These are phyloP conservation scores for Populus tremula DNA, from an alignment of 345 rosid species.

Conservation along the genomic window DNA sequence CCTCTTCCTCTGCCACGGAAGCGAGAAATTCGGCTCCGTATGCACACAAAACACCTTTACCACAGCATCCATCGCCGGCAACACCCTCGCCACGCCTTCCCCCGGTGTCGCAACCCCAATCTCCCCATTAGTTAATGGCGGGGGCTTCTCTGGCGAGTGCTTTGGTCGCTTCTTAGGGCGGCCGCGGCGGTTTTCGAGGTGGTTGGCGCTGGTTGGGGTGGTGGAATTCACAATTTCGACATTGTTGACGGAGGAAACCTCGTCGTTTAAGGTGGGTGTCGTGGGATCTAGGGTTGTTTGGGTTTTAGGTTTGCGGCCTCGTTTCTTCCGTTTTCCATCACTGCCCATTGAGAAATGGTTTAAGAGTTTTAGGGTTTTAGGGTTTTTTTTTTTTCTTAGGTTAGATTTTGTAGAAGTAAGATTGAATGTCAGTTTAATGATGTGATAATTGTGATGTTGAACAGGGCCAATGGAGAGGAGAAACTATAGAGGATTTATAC, in stretches of 20 bases:
- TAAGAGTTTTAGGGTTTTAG: not conserved
- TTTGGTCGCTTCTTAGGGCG: constrained; percentile 43
- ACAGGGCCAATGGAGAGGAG: not conserved
- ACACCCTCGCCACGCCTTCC: constrained; percentile 65
- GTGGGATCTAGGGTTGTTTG: constrained; percentile 34
- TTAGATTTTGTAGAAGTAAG: not conserved
- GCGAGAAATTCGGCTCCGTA: constrained; percentile 89
- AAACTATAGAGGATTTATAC: not conserved
- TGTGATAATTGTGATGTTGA: not conserved
- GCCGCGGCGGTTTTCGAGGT: constrained; percentile 28
- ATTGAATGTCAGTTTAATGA: not conserved
- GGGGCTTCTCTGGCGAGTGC: constrained; percentile 23
- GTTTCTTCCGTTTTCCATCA: constrained; percentile 31
- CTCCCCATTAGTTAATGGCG: constrained; percentile 11
- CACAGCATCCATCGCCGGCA: constrained; percentile 91
- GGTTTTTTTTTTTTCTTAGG: not conserved
- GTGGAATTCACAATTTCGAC: constrained; percentile 31
- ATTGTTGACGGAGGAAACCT: constrained; percentile 34
- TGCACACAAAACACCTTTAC: constrained; percentile 94
- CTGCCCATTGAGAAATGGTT: not conserved
- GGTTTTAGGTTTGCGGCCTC: constrained; percentile 50
- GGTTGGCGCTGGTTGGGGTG: constrained; percentile 4
- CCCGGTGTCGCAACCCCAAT: constrained; percentile 7
- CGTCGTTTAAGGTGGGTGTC: constrained; percentile 4
- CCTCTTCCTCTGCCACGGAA: constrained; percentile 92